Conservation (phyloP, 1,284 basidiomycete species). For the Takashimella koratensis region DNA sequence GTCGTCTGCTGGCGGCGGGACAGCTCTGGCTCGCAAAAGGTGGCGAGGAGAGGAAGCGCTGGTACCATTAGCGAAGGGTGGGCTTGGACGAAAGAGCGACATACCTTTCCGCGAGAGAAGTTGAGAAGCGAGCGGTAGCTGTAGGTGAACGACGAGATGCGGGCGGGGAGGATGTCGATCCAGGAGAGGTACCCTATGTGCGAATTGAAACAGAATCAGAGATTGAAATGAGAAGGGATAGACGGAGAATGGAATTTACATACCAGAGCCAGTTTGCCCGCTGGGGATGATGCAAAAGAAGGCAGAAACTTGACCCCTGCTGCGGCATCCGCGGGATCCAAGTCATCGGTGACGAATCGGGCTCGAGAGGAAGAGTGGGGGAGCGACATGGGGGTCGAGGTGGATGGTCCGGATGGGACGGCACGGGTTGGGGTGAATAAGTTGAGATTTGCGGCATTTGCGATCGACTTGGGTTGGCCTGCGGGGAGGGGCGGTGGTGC, state of each 20-base stretch:
- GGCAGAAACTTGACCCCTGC: conserved; percentile 41
- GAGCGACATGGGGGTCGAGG: conserved; percentile 3
- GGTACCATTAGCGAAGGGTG: not conserved
- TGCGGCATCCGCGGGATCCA: conserved; percentile 34
- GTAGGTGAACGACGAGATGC: conserved; percentile 24
- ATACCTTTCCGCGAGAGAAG: conserved; percentile 19
- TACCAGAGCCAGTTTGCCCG: conserved; percentile 37
- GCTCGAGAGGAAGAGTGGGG: conserved; percentile 12
- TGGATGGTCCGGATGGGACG: too few species aligned
- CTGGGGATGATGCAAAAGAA: conserved; percentile 34
- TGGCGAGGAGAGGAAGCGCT: conserved; percentile 16
- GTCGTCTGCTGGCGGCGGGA: conserved; percentile 14
- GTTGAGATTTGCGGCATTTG: not conserved
- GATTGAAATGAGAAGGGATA: not conserved
- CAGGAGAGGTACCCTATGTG: conserved; percentile 15
- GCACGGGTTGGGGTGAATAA: conserved; percentile 8
- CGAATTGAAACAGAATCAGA: not conserved
- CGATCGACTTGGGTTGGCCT: not conserved
- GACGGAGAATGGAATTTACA: conserved; percentile 10
- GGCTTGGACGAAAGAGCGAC: conserved; percentile 2
- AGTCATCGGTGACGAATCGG: conserved; percentile 24
- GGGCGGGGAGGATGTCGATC: conserved; percentile 13
- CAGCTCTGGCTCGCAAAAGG: conserved; percentile 2
- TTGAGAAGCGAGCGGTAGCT: conserved; percentile 18
- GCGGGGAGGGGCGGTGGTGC: not conserved